Evolutionary conservation across 139 green algal genomes (phyloP).

Genomic region (Raphidocelis subcapitata): DNA sequence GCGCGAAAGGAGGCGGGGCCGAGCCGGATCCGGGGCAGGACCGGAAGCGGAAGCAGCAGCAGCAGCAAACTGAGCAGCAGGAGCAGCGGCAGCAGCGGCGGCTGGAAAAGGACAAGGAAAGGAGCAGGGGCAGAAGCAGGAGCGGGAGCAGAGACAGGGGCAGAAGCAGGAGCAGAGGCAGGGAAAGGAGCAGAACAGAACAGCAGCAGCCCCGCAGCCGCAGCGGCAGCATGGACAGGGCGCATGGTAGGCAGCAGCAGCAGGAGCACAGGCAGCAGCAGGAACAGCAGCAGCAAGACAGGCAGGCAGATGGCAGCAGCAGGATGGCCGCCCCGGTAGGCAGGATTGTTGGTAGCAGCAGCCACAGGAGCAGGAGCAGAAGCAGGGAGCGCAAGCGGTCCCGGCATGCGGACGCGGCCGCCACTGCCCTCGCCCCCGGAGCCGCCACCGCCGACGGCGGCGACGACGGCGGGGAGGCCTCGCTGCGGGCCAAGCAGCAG

Average conservation of each 20-base stretch:
- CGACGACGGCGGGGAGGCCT: not conserved
- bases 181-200: slow-evolving; percentile 6
- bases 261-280: not conserved
- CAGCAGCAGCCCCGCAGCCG: too few species aligned
- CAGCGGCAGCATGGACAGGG: not conserved
- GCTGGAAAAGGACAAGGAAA: not conserved
- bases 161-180: not conserved
- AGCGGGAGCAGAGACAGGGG: not conserved
- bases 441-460: not conserved
- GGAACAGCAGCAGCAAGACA: not conserved
- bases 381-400: not conserved
- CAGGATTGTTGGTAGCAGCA: slow-evolving; percentile 10
- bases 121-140: not conserved
- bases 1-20: too few species aligned
- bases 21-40: not conserved
- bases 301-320: not conserved
- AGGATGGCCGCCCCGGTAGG: not conserved
- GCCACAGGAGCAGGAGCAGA: not conserved
- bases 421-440: not conserved
- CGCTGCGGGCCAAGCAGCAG: slow-evolving; percentile 19
- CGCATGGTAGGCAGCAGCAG: slow-evolving; percentile 7
- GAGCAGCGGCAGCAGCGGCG: too few species aligned
- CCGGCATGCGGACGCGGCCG: not conserved
- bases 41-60: not conserved
- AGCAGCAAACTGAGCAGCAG: not conserved